A percentile compares a stretch with the other conserved stretches of the same genome.
These are phyloP conservation scores for Prunus mira DNA, from an alignment of 306 rosid species.

Conservation along the genomic window DNA sequence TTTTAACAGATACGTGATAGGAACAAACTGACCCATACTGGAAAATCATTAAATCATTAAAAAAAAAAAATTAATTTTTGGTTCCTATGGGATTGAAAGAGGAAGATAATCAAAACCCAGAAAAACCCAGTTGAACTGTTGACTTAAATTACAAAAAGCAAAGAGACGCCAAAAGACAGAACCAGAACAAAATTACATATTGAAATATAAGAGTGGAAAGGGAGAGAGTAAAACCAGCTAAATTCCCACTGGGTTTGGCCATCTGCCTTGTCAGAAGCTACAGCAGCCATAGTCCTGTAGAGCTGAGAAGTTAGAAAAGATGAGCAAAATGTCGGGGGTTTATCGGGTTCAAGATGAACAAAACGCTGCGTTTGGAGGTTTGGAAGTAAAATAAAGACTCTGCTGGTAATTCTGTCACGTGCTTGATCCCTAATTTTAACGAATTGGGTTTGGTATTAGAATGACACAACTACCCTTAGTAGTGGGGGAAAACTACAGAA, in stretches of 20 bases:
- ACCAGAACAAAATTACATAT: not conserved
- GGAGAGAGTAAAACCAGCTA: slow-evolving; percentile 44
- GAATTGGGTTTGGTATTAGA: not conserved
- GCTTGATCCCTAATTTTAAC: too few relatives aligned
- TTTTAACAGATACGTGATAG: not conserved
- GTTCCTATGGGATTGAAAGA: not conserved
- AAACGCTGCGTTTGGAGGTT: not conserved
- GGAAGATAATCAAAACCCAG: not conserved
- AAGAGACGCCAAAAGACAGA: not conserved
- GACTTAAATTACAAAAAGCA: not conserved
- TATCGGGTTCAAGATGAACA: not conserved
- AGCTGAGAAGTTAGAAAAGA: not conserved
- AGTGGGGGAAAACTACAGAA: not conserved
- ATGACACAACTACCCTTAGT: not conserved
- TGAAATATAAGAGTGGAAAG: not conserved
- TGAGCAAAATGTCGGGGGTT: not conserved
- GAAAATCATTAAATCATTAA: not conserved
- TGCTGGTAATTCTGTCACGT: too few relatives aligned
- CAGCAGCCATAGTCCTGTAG: slow-evolving; percentile 39
- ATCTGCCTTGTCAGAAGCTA: slow-evolving; percentile 17
- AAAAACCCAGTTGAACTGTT: slow-evolving; percentile 2
- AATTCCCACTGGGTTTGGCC: slow-evolving; percentile 50
- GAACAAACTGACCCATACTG: not conserved
- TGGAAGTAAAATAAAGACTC: not conserved
- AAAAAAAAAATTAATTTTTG: not conserved